Evolutionary conservation across 768 basidiomycete genomes (phyloP), one percentile per base, ranked within the genome.

Genomic region (Pluteus cervinus): DNA sequence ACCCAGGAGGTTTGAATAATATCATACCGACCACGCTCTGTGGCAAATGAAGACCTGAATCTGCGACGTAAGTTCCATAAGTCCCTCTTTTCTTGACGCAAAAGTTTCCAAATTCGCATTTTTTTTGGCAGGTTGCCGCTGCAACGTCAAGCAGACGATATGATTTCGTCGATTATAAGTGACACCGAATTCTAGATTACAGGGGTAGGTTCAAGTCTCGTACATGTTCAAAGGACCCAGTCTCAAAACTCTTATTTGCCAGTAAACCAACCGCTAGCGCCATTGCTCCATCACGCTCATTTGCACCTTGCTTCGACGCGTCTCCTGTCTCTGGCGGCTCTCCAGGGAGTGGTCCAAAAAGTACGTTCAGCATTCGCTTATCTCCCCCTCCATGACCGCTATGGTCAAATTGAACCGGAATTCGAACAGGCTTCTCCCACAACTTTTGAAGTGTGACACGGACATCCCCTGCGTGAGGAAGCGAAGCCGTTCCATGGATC

Each of bases 321-420:
- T 69, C 68, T 4, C 66, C 65, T 8, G 52, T 48, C 29, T 71
- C 66, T 14, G 54, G 54, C 10, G 43, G 43, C 32, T 64, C 56
- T 1, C 70, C 69, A n/a, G 68, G 64, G 15, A 53, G 40, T 17
- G 72, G 68, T 12, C 70, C 71, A 44, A 73, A 72, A 20, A 73
- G 52, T 15, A 65, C 62, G 43, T 56, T 69, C 34, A 74, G 48
- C 70, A 71, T 69, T 4, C 69, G 52, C 17, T 55, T 55, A 43
- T 75, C 71, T 0, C 71, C 71, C 4, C 71, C 71, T 23, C 71
- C 71, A 45, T 75, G 71, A 6, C 60, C 61, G 11, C 59, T 66
- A 38, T 65, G 65, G 12, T 67, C 66, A 36, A 60, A 50, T 29
- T 54, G 46, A 16, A 68, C 62, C 0, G 69, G 67, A 10, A 74